Evolutionary conservation across 495 filamentous ascomycete genomes (phyloP).

Genomic region (Rhypophila decipiens): DNA sequence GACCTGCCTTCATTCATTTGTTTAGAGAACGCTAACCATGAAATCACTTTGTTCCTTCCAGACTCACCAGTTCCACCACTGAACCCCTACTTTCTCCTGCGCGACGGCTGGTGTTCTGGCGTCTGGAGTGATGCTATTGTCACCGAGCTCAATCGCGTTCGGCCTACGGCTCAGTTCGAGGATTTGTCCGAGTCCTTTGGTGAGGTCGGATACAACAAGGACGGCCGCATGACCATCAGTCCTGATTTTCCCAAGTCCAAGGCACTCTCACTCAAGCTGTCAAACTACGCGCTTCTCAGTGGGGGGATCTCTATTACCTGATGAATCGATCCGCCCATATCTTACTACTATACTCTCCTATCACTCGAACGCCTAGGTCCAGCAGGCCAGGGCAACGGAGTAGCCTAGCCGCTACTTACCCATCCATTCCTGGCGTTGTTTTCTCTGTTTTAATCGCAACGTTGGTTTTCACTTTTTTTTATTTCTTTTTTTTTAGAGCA

Average conservation of each 20-base stretch:
- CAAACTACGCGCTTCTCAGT: constrained; percentile 40
- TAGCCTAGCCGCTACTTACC: too few species aligned
- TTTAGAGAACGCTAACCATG: constrained; percentile 7
- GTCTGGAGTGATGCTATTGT: constrained; percentile 65
- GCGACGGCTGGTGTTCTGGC: constrained; percentile 51
- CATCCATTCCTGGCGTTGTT: too few species aligned
- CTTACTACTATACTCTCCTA: too few species aligned
- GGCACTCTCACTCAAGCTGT: constrained; percentile 39
- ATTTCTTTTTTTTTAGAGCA: too few species aligned
- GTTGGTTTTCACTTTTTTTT: too few species aligned
- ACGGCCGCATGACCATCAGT: constrained; percentile 42
- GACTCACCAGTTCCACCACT: constrained; percentile 51
- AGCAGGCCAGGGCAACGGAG: too few species aligned
- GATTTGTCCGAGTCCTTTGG: constrained; percentile 53
- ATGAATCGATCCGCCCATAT: too few species aligned
- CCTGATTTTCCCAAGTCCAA: constrained; percentile 41
- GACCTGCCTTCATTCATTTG: constrained; percentile 10
- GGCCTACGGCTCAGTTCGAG: constrained; percentile 50
- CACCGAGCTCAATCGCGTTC: constrained; percentile 42
- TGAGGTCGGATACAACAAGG: constrained; percentile 43
- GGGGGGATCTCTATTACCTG: constrained; percentile 31
- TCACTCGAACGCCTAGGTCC: too few species aligned
- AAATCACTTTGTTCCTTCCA: constrained; percentile 8
- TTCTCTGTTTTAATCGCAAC: too few species aligned
- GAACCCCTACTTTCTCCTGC: constrained; percentile 61